phyloP scores from a whole-genome alignment of 1,139 yeast genomes.

The Pichiaceae sp. region DNA sequence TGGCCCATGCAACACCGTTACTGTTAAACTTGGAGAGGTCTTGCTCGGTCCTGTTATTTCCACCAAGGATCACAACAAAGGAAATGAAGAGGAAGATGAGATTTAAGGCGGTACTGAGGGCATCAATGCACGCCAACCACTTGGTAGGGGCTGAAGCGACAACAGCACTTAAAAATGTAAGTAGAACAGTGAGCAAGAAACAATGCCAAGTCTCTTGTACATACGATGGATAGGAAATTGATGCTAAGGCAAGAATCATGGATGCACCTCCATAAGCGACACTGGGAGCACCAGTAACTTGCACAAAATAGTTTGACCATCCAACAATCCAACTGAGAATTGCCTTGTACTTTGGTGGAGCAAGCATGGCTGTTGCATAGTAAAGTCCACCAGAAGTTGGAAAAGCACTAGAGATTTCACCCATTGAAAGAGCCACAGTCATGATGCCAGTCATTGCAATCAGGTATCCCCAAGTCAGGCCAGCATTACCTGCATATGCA shows the following conservation, averaged over 20 bases:
- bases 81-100: slow-evolving; percentile 45
- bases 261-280: slow-evolving; percentile 55
- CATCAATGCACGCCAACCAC: slow-evolving; percentile 49
- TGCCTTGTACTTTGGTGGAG: slow-evolving; percentile 47
- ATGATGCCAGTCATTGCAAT: slow-evolving; percentile 42
- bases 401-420: slow-evolving; percentile 54
- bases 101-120: slow-evolving; percentile 44
- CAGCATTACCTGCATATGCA: slow-evolving; percentile 43
- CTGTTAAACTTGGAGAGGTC: slow-evolving; percentile 41
- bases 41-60: slow-evolving; percentile 32
- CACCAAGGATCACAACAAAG: slow-evolving; percentile 51
- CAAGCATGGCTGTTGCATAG: slow-evolving; percentile 40
- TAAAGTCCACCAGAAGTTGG: slow-evolving; percentile 70
- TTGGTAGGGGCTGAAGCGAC: slow-evolving; percentile 45
- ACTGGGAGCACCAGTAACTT: slow-evolving; percentile 54
- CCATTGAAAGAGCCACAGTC: slow-evolving; percentile 48
- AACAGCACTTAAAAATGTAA: slow-evolving; percentile 42
- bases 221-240: slow-evolving; percentile 27
- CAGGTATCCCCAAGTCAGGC: slow-evolving; percentile 48
- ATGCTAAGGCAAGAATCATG: slow-evolving; percentile 48
- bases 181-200: slow-evolving; percentile 42
- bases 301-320: slow-evolving; percentile 52
- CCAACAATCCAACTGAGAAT: slow-evolving; percentile 52
- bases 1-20: slow-evolving; percentile 46
- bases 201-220: slow-evolving; percentile 41